Evolutionary conservation across 2,329 filamentous ascomycete genomes (phyloP).

Genomic region (Rachicladosporium sp.): DNA sequence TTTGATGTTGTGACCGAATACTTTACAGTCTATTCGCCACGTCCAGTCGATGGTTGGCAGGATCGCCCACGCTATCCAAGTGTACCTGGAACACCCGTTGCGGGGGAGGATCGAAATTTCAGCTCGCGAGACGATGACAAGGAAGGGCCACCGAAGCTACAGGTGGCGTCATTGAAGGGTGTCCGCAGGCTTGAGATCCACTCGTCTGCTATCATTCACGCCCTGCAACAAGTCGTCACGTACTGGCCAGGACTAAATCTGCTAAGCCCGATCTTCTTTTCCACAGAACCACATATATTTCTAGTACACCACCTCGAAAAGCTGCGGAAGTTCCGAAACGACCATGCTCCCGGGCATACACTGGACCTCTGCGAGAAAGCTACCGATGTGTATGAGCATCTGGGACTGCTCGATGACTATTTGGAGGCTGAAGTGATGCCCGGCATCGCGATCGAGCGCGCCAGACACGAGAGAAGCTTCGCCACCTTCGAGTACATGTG

Average conservation of each 20-base stretch:
- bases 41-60: no score
- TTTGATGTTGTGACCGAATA: no score
- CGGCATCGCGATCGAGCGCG: neutral
- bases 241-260: neutral
- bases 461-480: neutral
- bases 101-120: no score
- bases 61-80: no score
- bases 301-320: neutral
- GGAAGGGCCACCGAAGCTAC: neutral
- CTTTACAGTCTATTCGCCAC: no score
- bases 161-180: neutral
- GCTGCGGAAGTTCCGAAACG: neutral
- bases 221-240: neutral
- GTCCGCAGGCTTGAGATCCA: neutral
- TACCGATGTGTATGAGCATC: neutral
- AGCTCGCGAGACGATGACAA: no score
- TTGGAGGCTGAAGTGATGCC: neutral
- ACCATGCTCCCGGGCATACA: neutral
- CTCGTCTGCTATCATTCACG: neutral
- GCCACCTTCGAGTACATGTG: conserved; percentile 1
- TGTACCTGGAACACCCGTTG: no score
- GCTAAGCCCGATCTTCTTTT: neutral
- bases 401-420: neutral
- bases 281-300: neutral
- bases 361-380: neutral